Percentiles rank a stretch among this genome's conserved stretches.
Evolutionary conservation across 805 yeast species (phyloP).

Genomic region (Myxozyma neotropica): DNA sequence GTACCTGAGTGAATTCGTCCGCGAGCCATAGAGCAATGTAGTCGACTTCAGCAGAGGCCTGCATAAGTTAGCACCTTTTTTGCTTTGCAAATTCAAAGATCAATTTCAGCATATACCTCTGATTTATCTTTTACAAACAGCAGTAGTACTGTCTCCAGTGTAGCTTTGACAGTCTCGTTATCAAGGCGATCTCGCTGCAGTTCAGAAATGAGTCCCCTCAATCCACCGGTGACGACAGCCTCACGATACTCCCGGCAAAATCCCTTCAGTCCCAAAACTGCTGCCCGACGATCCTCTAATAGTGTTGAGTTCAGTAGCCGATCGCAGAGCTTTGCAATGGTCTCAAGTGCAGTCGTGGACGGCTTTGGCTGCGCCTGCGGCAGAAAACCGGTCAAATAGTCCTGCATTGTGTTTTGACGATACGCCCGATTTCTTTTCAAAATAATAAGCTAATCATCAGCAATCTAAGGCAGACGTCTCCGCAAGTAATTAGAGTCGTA

Average conservation of each 20-base stretch:
- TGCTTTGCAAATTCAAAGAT: neutral
- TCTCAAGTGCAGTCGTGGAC: slow-evolving; percentile 63
- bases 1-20: slow-evolving; percentile 78
- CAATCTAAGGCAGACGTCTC: too few relatives aligned
- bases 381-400: slow-evolving; percentile 43
- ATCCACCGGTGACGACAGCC: slow-evolving; percentile 82
- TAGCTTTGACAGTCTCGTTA: slow-evolving; percentile 70
- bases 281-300: slow-evolving; percentile 85
- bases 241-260: slow-evolving; percentile 89
- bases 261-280: slow-evolving; percentile 84
- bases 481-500: too few relatives aligned
- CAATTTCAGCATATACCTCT: slow-evolving; percentile 36
- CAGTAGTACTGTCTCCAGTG: slow-evolving; percentile 81
- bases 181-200: slow-evolving; percentile 69
- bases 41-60: slow-evolving; percentile 52
- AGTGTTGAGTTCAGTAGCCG: slow-evolving; percentile 79
- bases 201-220: slow-evolving; percentile 69
- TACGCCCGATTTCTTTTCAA: neutral
- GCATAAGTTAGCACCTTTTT: neutral
- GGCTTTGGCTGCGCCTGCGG: slow-evolving; percentile 54
- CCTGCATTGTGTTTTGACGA: slow-evolving; percentile 25
- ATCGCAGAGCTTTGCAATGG: slow-evolving; percentile 87
- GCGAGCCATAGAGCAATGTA: slow-evolving; percentile 94
- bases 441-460: neutral
- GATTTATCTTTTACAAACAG: slow-evolving; percentile 69